Evolutionary conservation across 257 asterid genomes (phyloP).

Genomic region (Paraleonurus japonicus): DNA sequence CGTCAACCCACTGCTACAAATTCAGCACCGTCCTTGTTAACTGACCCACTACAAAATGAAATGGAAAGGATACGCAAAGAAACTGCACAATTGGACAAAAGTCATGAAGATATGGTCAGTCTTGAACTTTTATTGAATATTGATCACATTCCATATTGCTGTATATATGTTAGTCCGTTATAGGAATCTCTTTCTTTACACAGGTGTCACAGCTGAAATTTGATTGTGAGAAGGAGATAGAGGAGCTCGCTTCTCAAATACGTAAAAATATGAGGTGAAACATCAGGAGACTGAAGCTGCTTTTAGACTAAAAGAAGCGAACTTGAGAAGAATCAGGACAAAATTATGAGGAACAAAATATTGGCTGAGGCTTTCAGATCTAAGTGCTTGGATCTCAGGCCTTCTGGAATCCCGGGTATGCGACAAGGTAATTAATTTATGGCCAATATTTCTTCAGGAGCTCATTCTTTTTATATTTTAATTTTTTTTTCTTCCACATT

Average conservation of each 20-base stretch:
- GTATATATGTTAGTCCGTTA: constrained; percentile 18
- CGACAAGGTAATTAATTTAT: constrained; percentile 53
- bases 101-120: constrained; percentile 49
- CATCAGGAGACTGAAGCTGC: constrained; percentile 50
- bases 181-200: constrained; percentile 13
- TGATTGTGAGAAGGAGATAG: constrained; percentile 77
- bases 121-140: constrained; percentile 30
- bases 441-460: constrained; percentile 7
- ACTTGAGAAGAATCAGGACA: constrained; percentile 42
- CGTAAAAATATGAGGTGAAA: constrained; percentile 53
- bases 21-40: constrained; percentile 24
- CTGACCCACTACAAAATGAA: constrained; percentile 56
- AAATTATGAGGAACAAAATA: constrained; percentile 57
- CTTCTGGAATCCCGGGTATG: constrained; percentile 42
- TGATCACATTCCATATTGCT: constrained; percentile 19
- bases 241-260: constrained; percentile 52
- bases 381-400: constrained; percentile 64
- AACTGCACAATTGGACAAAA: constrained; percentile 37
- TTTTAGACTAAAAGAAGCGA: constrained; percentile 40
- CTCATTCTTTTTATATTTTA: background rate
- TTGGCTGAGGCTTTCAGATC: constrained; percentile 73
- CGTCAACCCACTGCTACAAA: constrained; percentile 32
- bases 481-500: background rate
- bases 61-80: constrained; percentile 48
- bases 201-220: constrained; percentile 54